Conservation (phyloP, 768 basidiomycete species). For the Collybia sordida region DNA sequence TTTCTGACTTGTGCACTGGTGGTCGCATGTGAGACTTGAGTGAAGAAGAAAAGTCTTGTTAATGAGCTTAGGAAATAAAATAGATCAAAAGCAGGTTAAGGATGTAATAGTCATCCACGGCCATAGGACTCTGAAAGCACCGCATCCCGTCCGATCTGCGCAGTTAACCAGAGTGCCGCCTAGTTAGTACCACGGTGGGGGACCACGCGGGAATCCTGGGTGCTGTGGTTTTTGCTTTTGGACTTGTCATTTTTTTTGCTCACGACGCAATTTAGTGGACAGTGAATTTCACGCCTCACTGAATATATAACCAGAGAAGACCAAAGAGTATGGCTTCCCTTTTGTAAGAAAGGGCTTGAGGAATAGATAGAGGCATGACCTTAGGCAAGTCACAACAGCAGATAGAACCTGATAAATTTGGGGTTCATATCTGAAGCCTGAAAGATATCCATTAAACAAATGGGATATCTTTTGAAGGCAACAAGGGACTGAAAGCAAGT, state of each 20-base stretch:
- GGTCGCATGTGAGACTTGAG: background rate
- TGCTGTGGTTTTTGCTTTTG: slow-evolving; percentile 1
- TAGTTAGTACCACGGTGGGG: slow-evolving; percentile 11
- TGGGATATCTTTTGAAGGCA: no score
- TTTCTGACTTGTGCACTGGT: slow-evolving; percentile 4
- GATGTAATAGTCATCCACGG: slow-evolving; percentile 29
- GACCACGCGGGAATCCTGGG: slow-evolving; percentile 9
- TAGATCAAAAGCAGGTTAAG: no score
- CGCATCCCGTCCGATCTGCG: slow-evolving; percentile 10
- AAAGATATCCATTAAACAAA: no score
- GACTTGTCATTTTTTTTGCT: slow-evolving; percentile 1
- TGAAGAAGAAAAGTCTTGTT: background rate
- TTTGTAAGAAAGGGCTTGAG: no score
- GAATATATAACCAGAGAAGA: slow-evolving; percentile 15
- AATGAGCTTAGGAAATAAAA: no score
- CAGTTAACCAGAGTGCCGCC: slow-evolving; percentile 10
- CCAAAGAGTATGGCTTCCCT: slow-evolving; percentile 19
- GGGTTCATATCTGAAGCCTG: no score
- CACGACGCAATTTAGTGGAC: slow-evolving; percentile 28
- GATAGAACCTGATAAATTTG: no score
- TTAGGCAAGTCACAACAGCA: slow-evolving; percentile 86
- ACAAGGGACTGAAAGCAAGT: no score
- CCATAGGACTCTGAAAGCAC: slow-evolving; percentile 46
- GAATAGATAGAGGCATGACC: no score
- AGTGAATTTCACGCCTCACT: slow-evolving; percentile 24